phyloP scores from a whole-genome alignment of 2,329 filamentous ascomycete species.

The Xylaria sp. region DNA sequence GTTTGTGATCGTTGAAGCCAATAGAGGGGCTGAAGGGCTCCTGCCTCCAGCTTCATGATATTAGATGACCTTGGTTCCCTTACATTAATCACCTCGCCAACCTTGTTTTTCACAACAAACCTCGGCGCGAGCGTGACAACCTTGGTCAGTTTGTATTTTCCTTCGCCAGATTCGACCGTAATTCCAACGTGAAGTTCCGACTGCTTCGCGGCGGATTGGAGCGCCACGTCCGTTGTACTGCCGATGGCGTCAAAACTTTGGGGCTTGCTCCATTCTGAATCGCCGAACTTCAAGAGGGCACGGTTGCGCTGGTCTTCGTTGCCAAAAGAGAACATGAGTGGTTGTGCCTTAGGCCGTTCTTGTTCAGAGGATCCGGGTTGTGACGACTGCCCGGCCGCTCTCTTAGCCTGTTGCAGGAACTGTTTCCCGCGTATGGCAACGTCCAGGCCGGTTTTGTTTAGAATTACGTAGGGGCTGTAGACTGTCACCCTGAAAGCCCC shows the following conservation, averaged over 20 bases:
- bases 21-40: constrained; percentile 85
- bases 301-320: constrained; percentile 92
- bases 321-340: constrained; percentile 95
- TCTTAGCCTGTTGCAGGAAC: constrained; percentile 83
- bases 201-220: constrained; percentile 75
- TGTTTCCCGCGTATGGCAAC: constrained; percentile 89
- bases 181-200: constrained; percentile 93
- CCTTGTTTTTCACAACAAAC: constrained; percentile 93
- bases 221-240: constrained; percentile 86
- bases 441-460: constrained; percentile 94
- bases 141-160: constrained; percentile 98
- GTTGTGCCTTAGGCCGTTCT: constrained; percentile 77
- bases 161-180: constrained; percentile 87
- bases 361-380: constrained; percentile 58
- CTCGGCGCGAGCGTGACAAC: constrained; percentile 92
- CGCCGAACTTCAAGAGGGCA: constrained; percentile 84
- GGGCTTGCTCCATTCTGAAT: constrained; percentile 95
- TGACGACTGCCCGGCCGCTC: constrained; percentile 83
- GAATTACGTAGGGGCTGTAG: constrained; percentile 91
- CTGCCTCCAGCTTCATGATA: constrained; percentile 78
- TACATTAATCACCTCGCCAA: constrained; percentile 87
- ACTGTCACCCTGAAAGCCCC: constrained; percentile 96
- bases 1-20: constrained; percentile 84
- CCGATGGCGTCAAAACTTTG: constrained; percentile 98
- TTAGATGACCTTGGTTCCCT: constrained; percentile 92